These are phyloP conservation scores for Candida boidinii DNA, from an alignment of 805 yeast genomes.

Conservation along the genomic window DNA sequence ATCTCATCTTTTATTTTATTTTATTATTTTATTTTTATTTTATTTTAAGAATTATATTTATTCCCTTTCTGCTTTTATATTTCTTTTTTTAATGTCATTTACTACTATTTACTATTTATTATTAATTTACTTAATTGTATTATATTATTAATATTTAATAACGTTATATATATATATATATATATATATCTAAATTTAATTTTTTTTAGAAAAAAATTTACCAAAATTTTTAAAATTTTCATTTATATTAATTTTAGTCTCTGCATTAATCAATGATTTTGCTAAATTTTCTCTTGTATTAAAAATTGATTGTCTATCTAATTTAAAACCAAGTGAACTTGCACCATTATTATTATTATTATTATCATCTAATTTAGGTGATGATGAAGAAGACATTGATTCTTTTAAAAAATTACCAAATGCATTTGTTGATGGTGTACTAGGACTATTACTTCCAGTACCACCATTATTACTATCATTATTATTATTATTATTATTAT, in stretches of 20 bases:
- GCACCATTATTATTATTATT: neutral
- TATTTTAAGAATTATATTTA: neutral
- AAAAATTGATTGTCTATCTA: conserved; percentile 21
- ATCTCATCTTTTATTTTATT: neutral
- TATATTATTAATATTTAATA: conserved; percentile 1
- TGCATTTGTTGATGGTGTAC: neutral
- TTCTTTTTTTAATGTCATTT: conserved; percentile 1
- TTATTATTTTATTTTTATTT: neutral
- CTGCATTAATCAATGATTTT: conserved; percentile 41
- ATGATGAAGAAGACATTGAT: conserved; percentile 2
- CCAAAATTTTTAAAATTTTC: conserved; percentile 61
- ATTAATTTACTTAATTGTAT: neutral
- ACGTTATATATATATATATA: neutral
- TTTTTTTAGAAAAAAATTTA: conserved; percentile 30
- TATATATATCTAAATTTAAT: neutral
- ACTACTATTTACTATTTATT: neutral
- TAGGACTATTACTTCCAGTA: neutral
- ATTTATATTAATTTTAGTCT: conserved; percentile 56
- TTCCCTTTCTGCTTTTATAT: conserved; percentile 1
- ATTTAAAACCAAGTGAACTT: conserved; percentile 8
- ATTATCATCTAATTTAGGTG: conserved; percentile 19
- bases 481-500: too few relatives aligned
- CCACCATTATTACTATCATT: neutral
- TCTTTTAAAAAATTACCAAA: too few relatives aligned
- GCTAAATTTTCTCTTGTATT: conserved; percentile 37